Conservation (phyloP, 2,329 filamentous ascomycete species). For the Alternaria infectoria region DNA sequence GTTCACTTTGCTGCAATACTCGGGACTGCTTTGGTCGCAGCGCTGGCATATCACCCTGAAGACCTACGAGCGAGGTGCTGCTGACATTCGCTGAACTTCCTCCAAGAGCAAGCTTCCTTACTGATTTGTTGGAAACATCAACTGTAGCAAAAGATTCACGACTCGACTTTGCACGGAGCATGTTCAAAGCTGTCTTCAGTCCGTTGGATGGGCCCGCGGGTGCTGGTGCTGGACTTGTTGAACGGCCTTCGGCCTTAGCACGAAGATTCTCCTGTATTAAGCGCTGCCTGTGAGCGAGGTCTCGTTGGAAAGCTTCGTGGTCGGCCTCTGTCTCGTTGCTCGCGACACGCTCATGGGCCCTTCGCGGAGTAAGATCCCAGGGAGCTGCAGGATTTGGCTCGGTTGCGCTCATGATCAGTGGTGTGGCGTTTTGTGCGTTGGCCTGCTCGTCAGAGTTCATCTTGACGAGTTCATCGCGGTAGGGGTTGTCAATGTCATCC, state of each 20-base stretch:
- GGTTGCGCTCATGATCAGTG: slow-evolving; percentile 16
- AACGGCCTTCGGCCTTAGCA: slow-evolving; percentile 64
- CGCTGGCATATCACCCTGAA: slow-evolving; percentile 31
- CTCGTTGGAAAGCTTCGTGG: slow-evolving; percentile 73
- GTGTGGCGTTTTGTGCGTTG: slow-evolving; percentile 28
- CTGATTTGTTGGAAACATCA: slow-evolving; percentile 60
- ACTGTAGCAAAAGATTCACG: slow-evolving; percentile 66
- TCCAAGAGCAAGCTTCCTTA: slow-evolving; percentile 67
- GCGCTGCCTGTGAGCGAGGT: slow-evolving; percentile 72
- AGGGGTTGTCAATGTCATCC: slow-evolving; percentile 55
- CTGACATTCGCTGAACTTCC: slow-evolving; percentile 47
- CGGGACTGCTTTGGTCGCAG: slow-evolving; percentile 41
- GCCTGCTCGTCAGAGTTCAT: slow-evolving; percentile 45
- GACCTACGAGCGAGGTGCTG: slow-evolving; percentile 41
- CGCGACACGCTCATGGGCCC: slow-evolving; percentile 55
- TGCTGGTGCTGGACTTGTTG: slow-evolving; percentile 47
- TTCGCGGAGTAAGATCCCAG: slow-evolving; percentile 59
- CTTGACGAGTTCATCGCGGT: slow-evolving; percentile 45
- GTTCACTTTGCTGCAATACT: slow-evolving; percentile 42
- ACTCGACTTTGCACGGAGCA: slow-evolving; percentile 71
- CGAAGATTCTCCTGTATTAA: slow-evolving; percentile 76
- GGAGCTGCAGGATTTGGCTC: slow-evolving; percentile 21
- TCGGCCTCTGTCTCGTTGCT: slow-evolving; percentile 62
- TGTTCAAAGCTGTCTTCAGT: slow-evolving; percentile 65
- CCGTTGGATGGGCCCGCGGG: slow-evolving; percentile 42